Base-by-base conservation (phyloP, 306 rosid species). In the Purshia tridentata region DNA sequence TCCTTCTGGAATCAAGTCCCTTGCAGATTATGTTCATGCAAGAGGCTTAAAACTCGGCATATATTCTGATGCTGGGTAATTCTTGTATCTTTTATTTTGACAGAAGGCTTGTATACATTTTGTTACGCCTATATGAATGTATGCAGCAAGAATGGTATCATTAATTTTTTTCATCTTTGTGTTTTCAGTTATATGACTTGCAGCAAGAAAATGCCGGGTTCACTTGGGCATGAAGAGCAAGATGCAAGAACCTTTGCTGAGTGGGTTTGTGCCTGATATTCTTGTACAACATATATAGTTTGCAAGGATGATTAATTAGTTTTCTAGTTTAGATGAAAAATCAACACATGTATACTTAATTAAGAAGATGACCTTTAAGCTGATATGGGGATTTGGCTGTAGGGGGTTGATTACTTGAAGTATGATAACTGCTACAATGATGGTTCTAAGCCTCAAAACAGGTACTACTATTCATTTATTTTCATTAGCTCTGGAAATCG, bases 381-480 rank as follows among this genome's bases (percentile, higher is more conserved):
- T 67, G 55, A 15, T 11, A 3, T 20, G 42, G 41, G 13, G 35
- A 10, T 14, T 41, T 67, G 45, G 68, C 40, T 68, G 42, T 59
- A 76, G 80, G 80, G 75, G 9, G 69, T 76, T 9, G 80, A 76
- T 58, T 76, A 59, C 37, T 76, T 76, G 60, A 68, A 76, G 80
- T 68, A 76, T 20, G 80, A 76, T 68, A 68, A 76, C 59, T 68
- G 80, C 63, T 49, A 68, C 74, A 8, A 39, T 8, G 80, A 68
- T 49, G 74, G 69, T 39, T 68, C 80, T 39, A 76, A 76, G 69
- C 75, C 75, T 46, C 62, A 59, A 20, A 9, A 56, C 53, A 23
- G 29, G 29, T 23, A 23, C 29, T 23, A 23, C 29, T 23, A 23
- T 23, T 23, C 29, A 23, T 23, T 23, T 23, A 23, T 23, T 23